Base-by-base conservation (phyloP, 2,329 filamentous ascomycete genomes). In the Plectosphaerella plurivora region DNA sequence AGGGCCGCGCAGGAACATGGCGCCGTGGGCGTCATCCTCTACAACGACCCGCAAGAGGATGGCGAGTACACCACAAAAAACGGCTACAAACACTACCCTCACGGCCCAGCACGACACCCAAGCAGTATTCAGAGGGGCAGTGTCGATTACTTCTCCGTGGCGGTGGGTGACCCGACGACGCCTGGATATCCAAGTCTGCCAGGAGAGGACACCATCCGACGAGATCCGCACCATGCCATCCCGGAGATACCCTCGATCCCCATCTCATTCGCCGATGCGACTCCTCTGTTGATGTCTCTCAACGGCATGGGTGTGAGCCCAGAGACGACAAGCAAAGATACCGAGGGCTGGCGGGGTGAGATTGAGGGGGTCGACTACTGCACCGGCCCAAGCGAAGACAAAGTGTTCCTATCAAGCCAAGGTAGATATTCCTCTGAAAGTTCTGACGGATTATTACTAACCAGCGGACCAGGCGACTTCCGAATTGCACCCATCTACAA, bases 131-230 rank as follows among this genome's bases (percentile, higher is more conserved):
- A 91, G 65, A 70, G 87, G 62, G 87, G 87, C 49, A 89, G 85
- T 62, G 77, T 81, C n/a, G 80, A 87, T 63, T 88, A 84, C 61
- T 66, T 88, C 49, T 82, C 79, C 18, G 54, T 61, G 15, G 54
- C 55, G 14, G 71, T 61, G 65, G 77, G 79, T 59, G 65, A 89
- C 61, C 87, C 87, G 50, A 90, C 87, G 0, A 91, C 87, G 0
- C 84, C 85, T 24, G 87, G 87, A 12, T 89, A 88, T 63, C 82
- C 87, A 11, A 89, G 86, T 0, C 83, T 86, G 60, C 87, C 86
- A 15, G 86, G 84, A 8, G 41, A 20, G 6, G 53, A 36, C n/a
- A 82, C 74, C 25, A 80, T 83, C 45, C 79, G 87, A 25, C 69
- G 81, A 57, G 77, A 84, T 51, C 78, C 81, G 2, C 71, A 81